Evolutionary conservation across 352 stramenopile genomes (phyloP), one percentile per base, ranked within the genome.

Genomic region (Pythium scleroteichum): DNA sequence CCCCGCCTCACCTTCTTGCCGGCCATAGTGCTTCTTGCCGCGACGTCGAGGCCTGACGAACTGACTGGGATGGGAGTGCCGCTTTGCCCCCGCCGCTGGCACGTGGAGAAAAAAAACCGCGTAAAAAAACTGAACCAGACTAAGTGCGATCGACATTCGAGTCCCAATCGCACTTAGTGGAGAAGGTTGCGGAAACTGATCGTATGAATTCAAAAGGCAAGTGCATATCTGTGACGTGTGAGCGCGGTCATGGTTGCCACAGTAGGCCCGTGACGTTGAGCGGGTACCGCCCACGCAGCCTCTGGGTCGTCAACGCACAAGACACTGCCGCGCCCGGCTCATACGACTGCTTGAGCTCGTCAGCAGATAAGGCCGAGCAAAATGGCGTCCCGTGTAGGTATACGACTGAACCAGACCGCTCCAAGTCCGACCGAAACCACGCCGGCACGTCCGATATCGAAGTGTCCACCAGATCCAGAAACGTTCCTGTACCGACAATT

Each of bases 381-480:
- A 64, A 64, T 20, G 57, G 57, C 1, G 57, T 58, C 9, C 49
- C 57, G 39, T 42, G 4, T 12, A 58, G 2, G 19, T 44, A 58
- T 8, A 58, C 27, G 4, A 9, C 29, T 14, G 40, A 27, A 12
- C 17, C 4, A 9, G 35, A 24, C 7, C 24, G 19, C 51, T 35
- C 35, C 7, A 39, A 24, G 10, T 44, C n/a, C 17, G 7, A 12
- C 4, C 17, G 27, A 17, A 40, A 32, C 39, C 24, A 52, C 0
- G 35, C 40, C 22, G 40, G 40, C 14, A 51, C 26, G 4, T 22
- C 32, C n/a, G 33, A 26, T 20, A 62, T 62, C 1, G 17, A 1
- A 1, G 55, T 56, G n/a, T 54, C 45, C 14, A 46, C 47, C 4
- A 63, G 22, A 27, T 55, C 48, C 5, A 63, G 38, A 8, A 40